Conservation (phyloP, 1,284 basidiomycete genomes). For the Trametes hirsuta region DNA sequence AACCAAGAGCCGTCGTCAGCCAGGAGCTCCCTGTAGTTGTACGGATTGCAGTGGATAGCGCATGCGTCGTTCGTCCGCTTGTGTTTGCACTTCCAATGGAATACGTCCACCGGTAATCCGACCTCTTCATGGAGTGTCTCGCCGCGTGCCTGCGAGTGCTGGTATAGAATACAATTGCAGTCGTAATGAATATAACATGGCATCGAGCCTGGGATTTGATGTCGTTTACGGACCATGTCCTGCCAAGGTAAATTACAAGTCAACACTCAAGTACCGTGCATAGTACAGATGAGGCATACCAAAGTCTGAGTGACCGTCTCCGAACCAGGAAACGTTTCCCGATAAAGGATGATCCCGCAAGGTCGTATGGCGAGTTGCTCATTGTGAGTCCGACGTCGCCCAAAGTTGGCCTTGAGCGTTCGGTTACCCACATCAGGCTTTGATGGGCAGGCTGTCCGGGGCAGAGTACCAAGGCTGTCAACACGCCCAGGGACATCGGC, state of each 20-base stretch:
- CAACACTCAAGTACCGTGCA: too few relatives aligned
- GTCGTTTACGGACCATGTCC: background rate
- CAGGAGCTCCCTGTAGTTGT: background rate
- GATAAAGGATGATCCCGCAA: conserved; percentile 37
- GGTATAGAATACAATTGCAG: background rate
- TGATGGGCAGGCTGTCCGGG: conserved; percentile 18
- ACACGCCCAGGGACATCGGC: too few relatives aligned
- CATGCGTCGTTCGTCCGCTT: conserved; percentile 35
- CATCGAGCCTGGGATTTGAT: background rate
- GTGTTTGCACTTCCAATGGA: conserved; percentile 47
- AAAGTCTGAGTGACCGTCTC: conserved; percentile 34
- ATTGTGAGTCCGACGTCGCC: conserved; percentile 36
- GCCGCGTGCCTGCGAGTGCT: background rate
- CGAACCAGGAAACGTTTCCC: conserved; percentile 36
- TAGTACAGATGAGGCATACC: conserved; percentile 8
- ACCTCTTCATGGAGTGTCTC: conserved; percentile 8
- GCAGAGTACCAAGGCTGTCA: background rate
- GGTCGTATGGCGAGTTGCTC: conserved; percentile 37
- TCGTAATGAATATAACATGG: background rate
- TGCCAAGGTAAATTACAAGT: background rate
- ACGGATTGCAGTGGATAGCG: conserved; percentile 40
- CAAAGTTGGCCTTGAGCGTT: conserved; percentile 34
- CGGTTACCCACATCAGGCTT: conserved; percentile 30
- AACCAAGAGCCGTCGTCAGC: conserved; percentile 25
- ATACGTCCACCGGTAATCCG: conserved; percentile 42